Evolutionary conservation across 1,284 basidiomycete species (phyloP).

Genomic region (Trichosporon ovoides): DNA sequence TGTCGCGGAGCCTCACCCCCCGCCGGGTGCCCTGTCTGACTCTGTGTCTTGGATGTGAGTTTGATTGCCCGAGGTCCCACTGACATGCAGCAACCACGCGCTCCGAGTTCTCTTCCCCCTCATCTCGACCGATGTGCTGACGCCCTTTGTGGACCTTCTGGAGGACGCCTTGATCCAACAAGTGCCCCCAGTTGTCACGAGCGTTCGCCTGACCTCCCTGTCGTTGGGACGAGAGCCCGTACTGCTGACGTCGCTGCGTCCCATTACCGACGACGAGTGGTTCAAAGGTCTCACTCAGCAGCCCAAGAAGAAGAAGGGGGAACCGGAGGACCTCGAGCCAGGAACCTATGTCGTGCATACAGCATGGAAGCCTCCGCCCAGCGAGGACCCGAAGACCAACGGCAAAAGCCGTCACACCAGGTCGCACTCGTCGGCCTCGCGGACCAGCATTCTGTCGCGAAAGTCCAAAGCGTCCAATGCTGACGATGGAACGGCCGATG

Average conservation of each 20-base stretch:
- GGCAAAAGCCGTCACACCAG: neutral
- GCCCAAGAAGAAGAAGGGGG: neutral
- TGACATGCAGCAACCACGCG: constrained; percentile 37
- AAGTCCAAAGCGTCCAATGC: neutral
- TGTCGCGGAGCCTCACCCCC: neutral
- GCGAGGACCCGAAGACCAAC: neutral
- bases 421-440: neutral
- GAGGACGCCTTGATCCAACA: constrained; percentile 47
- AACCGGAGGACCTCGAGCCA: neutral
- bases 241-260: constrained; percentile 39
- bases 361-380: neutral
- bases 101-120: constrained; percentile 45
- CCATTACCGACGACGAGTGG: constrained; percentile 47
- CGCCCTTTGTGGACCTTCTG: constrained; percentile 48
- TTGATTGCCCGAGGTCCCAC: neutral
- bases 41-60: constrained; percentile 20
- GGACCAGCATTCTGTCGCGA: neutral
- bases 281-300: constrained; percentile 21
- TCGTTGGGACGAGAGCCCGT: constrained; percentile 43
- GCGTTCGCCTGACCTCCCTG: constrained; percentile 42
- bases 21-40: constrained; percentile 6
- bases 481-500: neutral
- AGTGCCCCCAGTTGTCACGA: constrained; percentile 44
- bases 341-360: neutral
- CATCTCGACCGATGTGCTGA: constrained; percentile 47